These are phyloP conservation scores for Tremella mesenterica DNA, from an alignment of 768 basidiomycete species.

Conservation along the genomic window DNA sequence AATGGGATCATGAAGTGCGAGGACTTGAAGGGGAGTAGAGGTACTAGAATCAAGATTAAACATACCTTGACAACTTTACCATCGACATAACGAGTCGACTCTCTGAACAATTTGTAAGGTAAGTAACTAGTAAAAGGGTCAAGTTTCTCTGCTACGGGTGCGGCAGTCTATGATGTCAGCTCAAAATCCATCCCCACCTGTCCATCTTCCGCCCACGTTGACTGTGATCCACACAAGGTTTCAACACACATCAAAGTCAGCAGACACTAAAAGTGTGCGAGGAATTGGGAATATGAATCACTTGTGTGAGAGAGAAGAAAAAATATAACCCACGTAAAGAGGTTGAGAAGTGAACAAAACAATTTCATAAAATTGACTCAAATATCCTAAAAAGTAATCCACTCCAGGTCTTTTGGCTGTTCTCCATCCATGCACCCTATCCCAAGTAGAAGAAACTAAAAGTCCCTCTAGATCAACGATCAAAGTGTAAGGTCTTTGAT, in stretches of 20 bases:
- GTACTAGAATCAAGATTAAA: background rate
- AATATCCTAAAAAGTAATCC: slow-evolving; percentile 95
- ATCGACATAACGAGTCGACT: slow-evolving; percentile 73
- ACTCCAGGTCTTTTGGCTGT: slow-evolving; percentile 96
- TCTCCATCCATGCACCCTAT: slow-evolving; percentile 89
- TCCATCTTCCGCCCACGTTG: too few species aligned
- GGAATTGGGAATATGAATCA: background rate
- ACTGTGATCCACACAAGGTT: too few species aligned
- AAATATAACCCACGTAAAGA: slow-evolving; percentile 60
- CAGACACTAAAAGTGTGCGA: background rate
- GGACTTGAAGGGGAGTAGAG: background rate
- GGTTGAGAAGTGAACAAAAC: slow-evolving; percentile 90
- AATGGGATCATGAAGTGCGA: background rate
- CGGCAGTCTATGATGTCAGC: slow-evolving; percentile 59
- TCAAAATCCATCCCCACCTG: background rate
- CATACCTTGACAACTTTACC: slow-evolving; percentile 76
- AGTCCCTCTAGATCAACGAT: slow-evolving; percentile 86
- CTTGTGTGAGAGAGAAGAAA: background rate
- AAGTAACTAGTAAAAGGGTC: slow-evolving; percentile 88
- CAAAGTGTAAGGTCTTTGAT: slow-evolving; percentile 85
- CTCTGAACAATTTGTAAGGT: slow-evolving; percentile 81
- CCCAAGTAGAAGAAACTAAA: slow-evolving; percentile 85
- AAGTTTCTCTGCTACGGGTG: slow-evolving; percentile 80
- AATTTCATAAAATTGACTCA: slow-evolving; percentile 96
- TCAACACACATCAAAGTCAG: too few species aligned